Evolutionary conservation across 179 eudicot genomes (phyloP).

Genomic region (Vitellaria paradoxa): DNA sequence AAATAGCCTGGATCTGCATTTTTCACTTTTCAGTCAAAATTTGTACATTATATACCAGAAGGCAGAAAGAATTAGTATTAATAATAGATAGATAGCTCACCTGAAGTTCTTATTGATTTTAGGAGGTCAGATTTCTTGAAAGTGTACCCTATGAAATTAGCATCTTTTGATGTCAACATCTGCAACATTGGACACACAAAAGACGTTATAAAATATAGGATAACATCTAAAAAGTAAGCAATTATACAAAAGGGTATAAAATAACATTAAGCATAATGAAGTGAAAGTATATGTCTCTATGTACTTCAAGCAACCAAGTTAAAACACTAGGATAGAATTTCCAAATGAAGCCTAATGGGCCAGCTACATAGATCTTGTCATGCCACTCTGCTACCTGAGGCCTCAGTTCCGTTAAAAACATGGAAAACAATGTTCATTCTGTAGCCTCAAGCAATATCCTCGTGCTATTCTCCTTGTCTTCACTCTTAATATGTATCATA

Average conservation of each 20-base stretch:
- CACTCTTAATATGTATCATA: too few species aligned
- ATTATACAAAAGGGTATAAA: neutral
- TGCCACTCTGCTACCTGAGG: too few species aligned
- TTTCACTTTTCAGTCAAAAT: too few species aligned
- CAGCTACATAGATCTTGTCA: neutral
- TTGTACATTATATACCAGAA: neutral
- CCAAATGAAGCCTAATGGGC: neutral
- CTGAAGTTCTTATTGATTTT: constrained; percentile 51
- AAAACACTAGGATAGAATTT: neutral
- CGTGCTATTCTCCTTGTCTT: too few species aligned
- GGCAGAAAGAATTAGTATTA: neutral
- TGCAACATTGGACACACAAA: constrained; percentile 27
- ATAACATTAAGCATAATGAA: neutral
- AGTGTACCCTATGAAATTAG: constrained; percentile 73
- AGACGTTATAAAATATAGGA: neutral
- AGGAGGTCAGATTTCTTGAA: constrained; percentile 65
- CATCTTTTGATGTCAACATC: constrained; percentile 78
- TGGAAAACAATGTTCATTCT: too few species aligned
- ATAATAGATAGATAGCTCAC: constrained; percentile 24
- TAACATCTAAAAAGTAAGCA: too few species aligned
- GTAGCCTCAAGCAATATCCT: too few species aligned
- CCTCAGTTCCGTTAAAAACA: too few species aligned
- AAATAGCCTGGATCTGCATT: too few species aligned
- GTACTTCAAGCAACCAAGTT: neutral
- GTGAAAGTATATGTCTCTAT: too few species aligned